Conservation (phyloP, 2,329 filamentous ascomycete species). For the Hortaea sp. region DNA sequence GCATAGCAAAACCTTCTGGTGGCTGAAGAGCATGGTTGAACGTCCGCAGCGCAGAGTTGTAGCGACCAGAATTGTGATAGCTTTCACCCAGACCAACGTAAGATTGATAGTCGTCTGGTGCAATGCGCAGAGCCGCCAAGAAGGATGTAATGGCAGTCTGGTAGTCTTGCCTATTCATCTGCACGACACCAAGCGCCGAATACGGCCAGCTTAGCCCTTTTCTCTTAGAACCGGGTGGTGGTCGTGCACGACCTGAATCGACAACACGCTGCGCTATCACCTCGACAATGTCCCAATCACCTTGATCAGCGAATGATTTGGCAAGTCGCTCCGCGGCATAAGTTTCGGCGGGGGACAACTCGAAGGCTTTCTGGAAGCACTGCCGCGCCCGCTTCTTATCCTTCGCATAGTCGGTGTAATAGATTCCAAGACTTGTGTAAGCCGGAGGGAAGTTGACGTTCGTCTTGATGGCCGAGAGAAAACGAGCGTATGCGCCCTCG, state of each 20-base stretch:
- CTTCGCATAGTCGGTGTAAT: slow-evolving; percentile 81
- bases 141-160: slow-evolving; percentile 83
- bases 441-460: slow-evolving; percentile 82
- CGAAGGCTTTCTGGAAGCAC: slow-evolving; percentile 93
- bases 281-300: slow-evolving; percentile 95
- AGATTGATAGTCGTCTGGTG: slow-evolving; percentile 81
- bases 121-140: slow-evolving; percentile 74
- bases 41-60: slow-evolving; percentile 86
- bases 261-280: slow-evolving; percentile 82
- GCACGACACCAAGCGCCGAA: slow-evolving; percentile 83
- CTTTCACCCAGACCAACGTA: slow-evolving; percentile 97
- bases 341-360: slow-evolving; percentile 78
- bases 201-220: slow-evolving; percentile 95
- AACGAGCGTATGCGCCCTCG: slow-evolving; percentile 71
- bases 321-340: slow-evolving; percentile 81
- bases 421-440: slow-evolving; percentile 83
- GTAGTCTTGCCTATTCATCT: slow-evolving; percentile 90
- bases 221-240: slow-evolving; percentile 83
- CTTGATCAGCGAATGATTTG: slow-evolving; percentile 72
- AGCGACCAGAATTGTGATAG: slow-evolving; percentile 86
- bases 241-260: slow-evolving; percentile 86
- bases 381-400: slow-evolving; percentile 79
- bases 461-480: slow-evolving; percentile 72
- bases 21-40: slow-evolving; percentile 76
- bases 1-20: slow-evolving; percentile 48